Base-by-base conservation (phyloP, 768 basidiomycete genomes). In the Daedaleopsis nitida region DNA sequence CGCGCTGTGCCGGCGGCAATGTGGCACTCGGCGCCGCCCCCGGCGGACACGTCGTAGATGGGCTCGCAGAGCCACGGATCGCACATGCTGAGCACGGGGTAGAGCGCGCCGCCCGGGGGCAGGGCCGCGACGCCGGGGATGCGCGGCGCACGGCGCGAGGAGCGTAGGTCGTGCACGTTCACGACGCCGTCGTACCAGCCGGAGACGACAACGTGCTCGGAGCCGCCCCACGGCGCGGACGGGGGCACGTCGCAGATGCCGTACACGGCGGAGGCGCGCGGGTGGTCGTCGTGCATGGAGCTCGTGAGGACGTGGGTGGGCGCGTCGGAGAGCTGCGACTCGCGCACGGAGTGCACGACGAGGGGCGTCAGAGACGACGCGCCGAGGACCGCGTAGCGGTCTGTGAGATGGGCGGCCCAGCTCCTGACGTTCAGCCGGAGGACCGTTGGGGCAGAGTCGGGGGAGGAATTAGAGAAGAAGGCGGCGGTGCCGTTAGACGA, bases 181-280 rank as follows among this genome's bases (percentile, higher is more conserved):
- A 91, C 87, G 51, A 79, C 71, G 12, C 92, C 88, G 69, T 94
- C 90, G 72, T 85, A 94, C 91, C 92, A 93, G 1, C 91, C 92
- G 1, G 89, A 88, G 39, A 91, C 79, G 23, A 94, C 58, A 19
- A 91, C 81, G 67, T 91, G 81, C 17, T 88, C 84, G 3, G 89
- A 88, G 1, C 82, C 74, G 4, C 91, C 91, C 81, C 87, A 86
- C 1, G 86, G 83, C 21, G 86, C 86, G 27, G 83, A 78, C 0
- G 79, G 77, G 0, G 89, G 86, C 8, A 84, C 83, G 24, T 76
- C 77, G 9, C 84, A 76, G 70, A 94, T 83, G 45, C 83, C 88
- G 74, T 92, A 93, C 11, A 92, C 92, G 1, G 91, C 89, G 37
- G 85, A 68, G 19, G 64, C 82, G 4, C 72, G 68, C 52, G 53